Evolutionary conservation across 1,139 yeast genomes (phyloP).

Genomic region (Pichia sp.): DNA sequence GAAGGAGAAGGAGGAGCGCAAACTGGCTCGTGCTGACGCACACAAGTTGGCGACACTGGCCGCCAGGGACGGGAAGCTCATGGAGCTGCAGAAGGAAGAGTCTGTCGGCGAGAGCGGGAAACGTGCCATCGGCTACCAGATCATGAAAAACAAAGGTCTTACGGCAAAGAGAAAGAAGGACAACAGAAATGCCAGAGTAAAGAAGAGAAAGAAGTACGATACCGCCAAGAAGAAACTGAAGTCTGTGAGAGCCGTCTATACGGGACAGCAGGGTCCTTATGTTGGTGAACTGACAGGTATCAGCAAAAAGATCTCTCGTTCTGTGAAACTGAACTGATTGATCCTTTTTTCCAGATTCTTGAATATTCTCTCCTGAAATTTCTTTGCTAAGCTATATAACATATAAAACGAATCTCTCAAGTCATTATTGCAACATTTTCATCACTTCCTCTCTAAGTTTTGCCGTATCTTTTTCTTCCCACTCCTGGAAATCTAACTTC

Average conservation of each 20-base stretch:
- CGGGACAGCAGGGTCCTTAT: conserved; percentile 76
- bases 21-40: conserved; percentile 53
- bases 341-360: background rate
- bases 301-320: conserved; percentile 82
- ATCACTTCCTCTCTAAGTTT: conserved; percentile 4
- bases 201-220: conserved; percentile 96
- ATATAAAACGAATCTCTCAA: background rate
- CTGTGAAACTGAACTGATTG: conserved; percentile 61
- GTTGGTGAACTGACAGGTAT: conserved; percentile 97
- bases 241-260: conserved; percentile 83
- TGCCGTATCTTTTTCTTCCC: conserved; percentile 6
- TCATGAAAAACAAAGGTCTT: conserved; percentile 90
- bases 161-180: conserved; percentile 92
- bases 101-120: conserved; percentile 72
- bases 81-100: conserved; percentile 54
- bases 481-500: conserved; percentile 13
- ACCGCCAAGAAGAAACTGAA: conserved; percentile 91
- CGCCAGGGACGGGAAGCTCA: conserved; percentile 78
- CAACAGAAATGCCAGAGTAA: conserved; percentile 91
- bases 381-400: conserved; percentile 6
- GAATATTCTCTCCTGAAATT: background rate
- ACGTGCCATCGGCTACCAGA: conserved; percentile 92
- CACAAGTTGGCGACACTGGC: conserved; percentile 74
- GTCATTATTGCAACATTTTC: conserved; percentile 5
- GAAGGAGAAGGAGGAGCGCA: conserved; percentile 44